These are phyloP conservation scores for Entomortierella beljakovae DNA, from an alignment of 192 early-diverging fungal species.

Conservation along the genomic window DNA sequence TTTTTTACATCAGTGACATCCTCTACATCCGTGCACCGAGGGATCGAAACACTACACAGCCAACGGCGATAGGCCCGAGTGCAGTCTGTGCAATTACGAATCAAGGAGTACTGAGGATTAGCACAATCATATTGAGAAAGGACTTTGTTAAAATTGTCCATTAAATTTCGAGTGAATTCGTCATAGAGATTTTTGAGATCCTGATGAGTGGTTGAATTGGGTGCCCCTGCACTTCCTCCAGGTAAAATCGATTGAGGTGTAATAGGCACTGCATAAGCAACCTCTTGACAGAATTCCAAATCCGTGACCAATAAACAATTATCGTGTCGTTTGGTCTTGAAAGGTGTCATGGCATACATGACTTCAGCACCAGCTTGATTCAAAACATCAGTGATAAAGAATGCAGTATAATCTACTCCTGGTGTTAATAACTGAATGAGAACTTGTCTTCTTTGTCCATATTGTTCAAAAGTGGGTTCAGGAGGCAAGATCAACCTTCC, in stretches of 20 bases:
- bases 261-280: conserved; percentile 66
- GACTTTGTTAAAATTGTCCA: conserved; percentile 60
- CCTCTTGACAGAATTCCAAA: conserved; percentile 62
- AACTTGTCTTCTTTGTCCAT: conserved; percentile 35
- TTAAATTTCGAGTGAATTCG: conserved; percentile 43
- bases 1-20: conserved; percentile 23
- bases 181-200: conserved; percentile 62
- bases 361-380: conserved; percentile 36
- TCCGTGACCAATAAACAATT: conserved; percentile 65
- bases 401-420: conserved; percentile 57
- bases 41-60: conserved; percentile 66
- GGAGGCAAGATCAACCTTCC: conserved; percentile 48
- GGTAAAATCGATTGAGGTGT: conserved; percentile 29
- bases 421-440: conserved; percentile 38
- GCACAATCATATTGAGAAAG: conserved; percentile 64
- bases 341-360: conserved; percentile 25
- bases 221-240: conserved; percentile 1
- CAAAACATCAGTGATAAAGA: conserved; percentile 48
- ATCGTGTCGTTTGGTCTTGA: conserved; percentile 32
- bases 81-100: conserved; percentile 68
- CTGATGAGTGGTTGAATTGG: conserved; percentile 1
- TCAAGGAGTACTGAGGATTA: conserved; percentile 63
- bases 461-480: conserved; percentile 35
- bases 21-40: conserved; percentile 62
- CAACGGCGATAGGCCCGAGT: conserved; percentile 63